Evolutionary conservation across 1,284 basidiomycete species (phyloP).

Genomic region (Microbotryum silenes-acaulis): DNA sequence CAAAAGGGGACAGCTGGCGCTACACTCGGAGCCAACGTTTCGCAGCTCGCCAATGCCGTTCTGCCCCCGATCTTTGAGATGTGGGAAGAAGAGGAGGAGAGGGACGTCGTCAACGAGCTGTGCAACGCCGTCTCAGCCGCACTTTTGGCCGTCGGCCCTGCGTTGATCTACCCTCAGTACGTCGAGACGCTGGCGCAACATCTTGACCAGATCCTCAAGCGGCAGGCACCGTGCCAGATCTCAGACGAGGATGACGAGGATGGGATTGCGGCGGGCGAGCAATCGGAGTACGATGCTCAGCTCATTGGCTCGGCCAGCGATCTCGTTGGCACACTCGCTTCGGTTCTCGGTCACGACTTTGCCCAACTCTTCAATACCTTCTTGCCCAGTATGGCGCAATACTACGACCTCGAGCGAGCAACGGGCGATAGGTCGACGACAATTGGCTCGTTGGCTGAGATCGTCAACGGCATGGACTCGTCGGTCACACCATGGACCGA

Average conservation of each 20-base stretch:
- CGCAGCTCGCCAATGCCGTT: slow-evolving; percentile 69
- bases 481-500: slow-evolving; percentile 84
- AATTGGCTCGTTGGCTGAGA: slow-evolving; percentile 90
- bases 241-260: slow-evolving; percentile 84
- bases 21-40: slow-evolving; percentile 67
- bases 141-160: slow-evolving; percentile 35
- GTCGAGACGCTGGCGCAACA: slow-evolving; percentile 72
- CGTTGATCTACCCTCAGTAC: slow-evolving; percentile 39
- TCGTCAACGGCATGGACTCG: slow-evolving; percentile 92
- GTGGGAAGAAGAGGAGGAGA: slow-evolving; percentile 94
- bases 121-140: slow-evolving; percentile 36
- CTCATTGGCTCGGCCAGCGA: slow-evolving; percentile 91
- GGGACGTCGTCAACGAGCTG: slow-evolving; percentile 43
- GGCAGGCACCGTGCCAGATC: slow-evolving; percentile 90
- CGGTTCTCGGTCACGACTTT: slow-evolving; percentile 77
- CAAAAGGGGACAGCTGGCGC: slow-evolving; percentile 58
- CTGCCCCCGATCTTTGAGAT: slow-evolving; percentile 73
- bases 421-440: slow-evolving; percentile 86
- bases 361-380: slow-evolving; percentile 74
- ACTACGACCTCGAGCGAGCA: slow-evolving; percentile 81
- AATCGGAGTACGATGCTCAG: slow-evolving; percentile 94
- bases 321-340: slow-evolving; percentile 83
- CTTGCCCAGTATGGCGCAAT: slow-evolving; percentile 83
- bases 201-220: slow-evolving; percentile 74
- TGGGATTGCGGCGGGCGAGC: slow-evolving; percentile 49